Percentiles rank a stretch among this genome's conserved stretches.
These are phyloP conservation scores for Lipomyces spencermartinsiae DNA, from an alignment of 805 yeast species.

Conservation along the genomic window DNA sequence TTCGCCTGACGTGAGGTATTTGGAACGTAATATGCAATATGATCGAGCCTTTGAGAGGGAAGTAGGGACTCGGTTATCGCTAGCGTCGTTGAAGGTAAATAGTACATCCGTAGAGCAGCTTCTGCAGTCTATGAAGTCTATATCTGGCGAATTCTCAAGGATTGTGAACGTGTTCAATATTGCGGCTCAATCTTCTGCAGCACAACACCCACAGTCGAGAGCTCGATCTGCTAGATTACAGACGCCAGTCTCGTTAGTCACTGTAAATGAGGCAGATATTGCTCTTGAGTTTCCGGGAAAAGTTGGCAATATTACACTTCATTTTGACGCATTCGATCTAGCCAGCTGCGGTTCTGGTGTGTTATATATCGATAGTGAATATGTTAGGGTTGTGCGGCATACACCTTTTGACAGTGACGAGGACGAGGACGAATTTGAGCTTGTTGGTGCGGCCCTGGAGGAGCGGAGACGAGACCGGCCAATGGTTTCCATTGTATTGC, in stretches of 20 bases:
- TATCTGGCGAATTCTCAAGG: constrained; percentile 13
- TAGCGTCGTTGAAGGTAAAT: constrained; percentile 14
- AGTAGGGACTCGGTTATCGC: constrained; percentile 9
- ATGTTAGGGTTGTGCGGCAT: constrained; percentile 5
- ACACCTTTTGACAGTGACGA: constrained; percentile 10
- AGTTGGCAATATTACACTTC: constrained; percentile 10
- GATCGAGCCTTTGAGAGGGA: constrained; percentile 1
- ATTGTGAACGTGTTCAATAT: background rate
- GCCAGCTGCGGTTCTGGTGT: constrained; percentile 16
- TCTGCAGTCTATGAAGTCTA: background rate
- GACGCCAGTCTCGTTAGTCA: constrained; percentile 5
- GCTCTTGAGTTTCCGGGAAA: constrained; percentile 16
- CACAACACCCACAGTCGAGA: background rate
- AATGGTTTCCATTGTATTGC: constrained; percentile 50
- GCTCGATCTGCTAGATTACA: constrained; percentile 10
- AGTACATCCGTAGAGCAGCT: constrained; percentile 13
- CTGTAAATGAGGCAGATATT: constrained; percentile 1
- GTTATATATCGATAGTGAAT: constrained; percentile 1
- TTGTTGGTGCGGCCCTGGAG: constrained; percentile 25
- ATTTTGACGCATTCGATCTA: constrained; percentile 2
- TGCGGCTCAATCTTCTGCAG: background rate
- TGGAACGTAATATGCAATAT: constrained; percentile 11
- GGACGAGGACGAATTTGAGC: constrained; percentile 21
- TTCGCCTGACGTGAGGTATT: constrained; percentile 1
- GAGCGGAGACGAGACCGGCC: constrained; percentile 46